Evolutionary conservation across 1,284 basidiomycete species (phyloP).

Genomic region (Coniferiporia weirii): DNA sequence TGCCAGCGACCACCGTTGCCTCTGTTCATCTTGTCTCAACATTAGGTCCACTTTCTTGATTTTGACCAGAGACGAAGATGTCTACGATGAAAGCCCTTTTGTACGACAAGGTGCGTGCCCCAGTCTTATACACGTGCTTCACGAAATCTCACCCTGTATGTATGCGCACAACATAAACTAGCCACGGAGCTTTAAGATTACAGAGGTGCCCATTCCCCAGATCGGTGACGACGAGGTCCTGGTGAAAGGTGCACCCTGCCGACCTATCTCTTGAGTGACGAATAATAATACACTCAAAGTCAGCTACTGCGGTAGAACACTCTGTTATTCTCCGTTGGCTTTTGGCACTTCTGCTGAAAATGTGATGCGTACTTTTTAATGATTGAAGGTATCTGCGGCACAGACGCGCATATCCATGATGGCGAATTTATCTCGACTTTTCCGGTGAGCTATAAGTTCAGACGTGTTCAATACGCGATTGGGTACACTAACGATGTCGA

Average conservation of each 20-base stretch:
- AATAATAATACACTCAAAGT: slow-evolving; percentile 1
- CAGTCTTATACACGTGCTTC: not conserved
- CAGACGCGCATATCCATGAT: slow-evolving; percentile 54
- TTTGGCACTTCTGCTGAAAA: not conserved
- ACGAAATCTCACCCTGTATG: not conserved
- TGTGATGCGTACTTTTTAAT: not conserved
- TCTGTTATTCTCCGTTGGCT: not conserved
- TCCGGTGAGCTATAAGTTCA: slow-evolving; percentile 31
- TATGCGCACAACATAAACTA: slow-evolving; percentile 8
- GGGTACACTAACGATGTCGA: slow-evolving; percentile 6
- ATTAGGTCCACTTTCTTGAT: no score
- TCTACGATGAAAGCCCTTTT: not conserved
- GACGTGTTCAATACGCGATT: no score
- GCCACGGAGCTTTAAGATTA: slow-evolving; percentile 33
- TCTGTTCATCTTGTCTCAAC: no score
- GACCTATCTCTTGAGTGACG: not conserved
- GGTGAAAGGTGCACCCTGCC: slow-evolving; percentile 38
- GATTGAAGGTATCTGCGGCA: slow-evolving; percentile 44
- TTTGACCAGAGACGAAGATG: not conserved
- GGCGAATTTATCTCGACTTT: slow-evolving; percentile 58
- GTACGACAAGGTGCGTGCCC: not conserved
- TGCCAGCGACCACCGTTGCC: no score
- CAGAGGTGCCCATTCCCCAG: slow-evolving; percentile 38
- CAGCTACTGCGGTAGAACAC: slow-evolving; percentile 10
- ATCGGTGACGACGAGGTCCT: slow-evolving; percentile 48